Base-by-base conservation (phyloP, 1,284 basidiomycete genomes). In the Tylopilus sp. region DNA sequence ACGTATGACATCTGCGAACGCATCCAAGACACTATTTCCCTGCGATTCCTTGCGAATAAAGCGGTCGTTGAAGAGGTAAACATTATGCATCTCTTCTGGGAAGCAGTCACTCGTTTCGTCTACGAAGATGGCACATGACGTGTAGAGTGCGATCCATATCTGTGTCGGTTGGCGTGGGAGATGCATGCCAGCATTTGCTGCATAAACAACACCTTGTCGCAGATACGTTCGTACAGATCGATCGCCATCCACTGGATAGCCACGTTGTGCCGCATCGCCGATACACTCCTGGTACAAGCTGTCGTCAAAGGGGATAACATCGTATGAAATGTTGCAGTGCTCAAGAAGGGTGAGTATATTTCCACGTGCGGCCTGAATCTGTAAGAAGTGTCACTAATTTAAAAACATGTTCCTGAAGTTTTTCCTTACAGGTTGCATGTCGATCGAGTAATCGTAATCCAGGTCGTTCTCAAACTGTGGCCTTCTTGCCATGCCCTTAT, bases 101-200 rank as follows among this genome's bases (percentile, higher is more conserved):
- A 54, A 60, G 7, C 20, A 37, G 1, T 41, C 25, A 10, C 61
- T 36, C 6, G 48, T 50, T 41, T 74, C 74, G 45, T 75, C 74
- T 26, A 72, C 43, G 26, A 54, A 70, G 40, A 64, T 60, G 6
- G 56, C 48, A 36, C 59, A 64, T 0, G 69, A 61, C 1, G 68
- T 72, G 43, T 61, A 72, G n/a, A 74, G 61, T 4, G 64, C 62
- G 24, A 69, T 66, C 60, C 67, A 66, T 39, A 66, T 50, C 31
- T 65, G 62, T 1, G 48, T 54, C 2, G 44, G 50, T 32, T 53
- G 60, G 13, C 50, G 41, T 3, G 45, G 45, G 15, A 63, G 44
- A 47, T 65, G 61, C 4, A 2, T 31, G 2, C 57, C 53, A n/a
- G 60, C 32, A 1, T 41, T 63, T 11, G 57, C 52, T 11, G 43